Percentiles rank a stretch among this genome's conserved stretches.
phyloP scores from a whole-genome alignment of 2,329 filamentous ascomycete species.

The Akanthomyces muscarius region DNA sequence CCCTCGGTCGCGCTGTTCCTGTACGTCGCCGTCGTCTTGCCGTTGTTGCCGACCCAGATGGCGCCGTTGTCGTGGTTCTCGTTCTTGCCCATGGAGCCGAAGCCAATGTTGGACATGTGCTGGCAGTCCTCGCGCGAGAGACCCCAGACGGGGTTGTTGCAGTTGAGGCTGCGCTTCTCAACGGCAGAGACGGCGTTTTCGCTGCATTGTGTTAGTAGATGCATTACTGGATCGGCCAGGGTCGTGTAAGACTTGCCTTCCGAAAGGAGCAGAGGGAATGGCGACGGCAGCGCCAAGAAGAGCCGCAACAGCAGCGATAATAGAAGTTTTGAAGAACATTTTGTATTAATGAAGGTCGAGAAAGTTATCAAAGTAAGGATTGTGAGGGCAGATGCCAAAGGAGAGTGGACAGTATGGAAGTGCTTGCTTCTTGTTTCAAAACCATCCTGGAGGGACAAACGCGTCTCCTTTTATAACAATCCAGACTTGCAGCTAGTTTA shows the following conservation, averaged over 20 bases:
- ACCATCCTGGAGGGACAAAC: background rate
- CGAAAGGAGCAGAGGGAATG: background rate
- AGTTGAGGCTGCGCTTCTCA: conserved; percentile 15
- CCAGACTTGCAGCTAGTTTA: background rate
- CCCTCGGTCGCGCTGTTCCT: conserved; percentile 23
- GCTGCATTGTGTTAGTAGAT: background rate
- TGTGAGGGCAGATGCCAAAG: background rate
- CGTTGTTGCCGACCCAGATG: conserved; percentile 30
- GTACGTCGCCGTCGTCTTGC: conserved; percentile 28
- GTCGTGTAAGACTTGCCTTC: background rate
- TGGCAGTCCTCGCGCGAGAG: conserved; percentile 25
- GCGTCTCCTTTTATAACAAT: background rate
- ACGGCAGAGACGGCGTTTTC: conserved; percentile 1
- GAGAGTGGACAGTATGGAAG: background rate
- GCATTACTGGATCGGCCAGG: too few relatives aligned
- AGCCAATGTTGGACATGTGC: conserved; percentile 27
- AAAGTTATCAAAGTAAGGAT: background rate
- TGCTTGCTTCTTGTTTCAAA: conserved; percentile 1
- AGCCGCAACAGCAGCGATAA: conserved; percentile 5
- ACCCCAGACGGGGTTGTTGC: conserved; percentile 21
- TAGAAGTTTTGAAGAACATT: conserved; percentile 10
- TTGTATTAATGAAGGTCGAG: background rate
- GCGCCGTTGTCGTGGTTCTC: conserved; percentile 20
- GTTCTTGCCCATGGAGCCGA: conserved; percentile 26
- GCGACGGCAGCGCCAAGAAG: background rate